Base-by-base conservation (phyloP, 1,139 yeast genomes). In the Nadsonia commutata region DNA sequence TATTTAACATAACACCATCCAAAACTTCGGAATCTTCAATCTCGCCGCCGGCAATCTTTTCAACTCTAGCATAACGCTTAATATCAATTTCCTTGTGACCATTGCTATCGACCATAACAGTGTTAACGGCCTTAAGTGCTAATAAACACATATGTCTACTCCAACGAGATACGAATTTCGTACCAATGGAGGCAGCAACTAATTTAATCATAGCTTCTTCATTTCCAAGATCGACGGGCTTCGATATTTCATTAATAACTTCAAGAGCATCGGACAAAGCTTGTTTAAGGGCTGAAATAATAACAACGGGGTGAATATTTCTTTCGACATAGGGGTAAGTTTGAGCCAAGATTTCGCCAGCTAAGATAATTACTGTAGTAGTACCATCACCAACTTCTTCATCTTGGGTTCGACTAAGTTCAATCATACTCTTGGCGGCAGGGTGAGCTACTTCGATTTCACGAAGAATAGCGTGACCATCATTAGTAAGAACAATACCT, bases 381-480 rank as follows among this genome's bases (percentile, higher is more conserved):
- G 98, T 90, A 50, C 98, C 98, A 61, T 90, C 98, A 44, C 98
- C 98, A 49, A 90, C 97, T 66, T 93, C 98, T 65, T 93, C 99
- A 60, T 93, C 99, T 67, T 90, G 98, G 7, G 98, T 88, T 66
- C 98, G 76, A 55, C 94, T 80, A 54, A 93, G 73, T 65, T 93
- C 98, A 59, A 93, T 83, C 97, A 93, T 93, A 31, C 95, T 82
- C 66, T 93, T 93, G 43, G 99, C 98, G 7, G 98, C 98, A 4
- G 99, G 98, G 59, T 86, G 98, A 55, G 93, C 72, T 39, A 93
- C 94, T 8, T 96, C 97, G 93, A 93, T 90, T 60, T 93, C 97
- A 58, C 85, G 81, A 54, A 93, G 70, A 56, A 93, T 93, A 86
- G 97, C 96, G 62, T 88, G 97, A 6, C 99, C 99, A 62, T 93